These are phyloP conservation scores for Penicillium sp. DNA, from an alignment of 2,329 filamentous ascomycete species.

Conservation along the genomic window DNA sequence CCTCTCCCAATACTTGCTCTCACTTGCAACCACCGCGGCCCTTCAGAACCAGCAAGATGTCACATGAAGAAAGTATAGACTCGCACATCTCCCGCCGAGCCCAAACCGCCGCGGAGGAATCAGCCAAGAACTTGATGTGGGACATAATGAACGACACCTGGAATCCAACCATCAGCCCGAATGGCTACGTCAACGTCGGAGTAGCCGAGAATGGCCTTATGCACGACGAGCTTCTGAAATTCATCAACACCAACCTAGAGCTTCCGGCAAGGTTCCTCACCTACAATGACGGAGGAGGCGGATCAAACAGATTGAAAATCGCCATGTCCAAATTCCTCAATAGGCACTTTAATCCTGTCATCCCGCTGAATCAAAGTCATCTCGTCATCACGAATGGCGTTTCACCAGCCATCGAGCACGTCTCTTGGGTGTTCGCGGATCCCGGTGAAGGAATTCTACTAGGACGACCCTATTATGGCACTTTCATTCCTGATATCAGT, in stretches of 20 bases:
- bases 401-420: slow-evolving; percentile 36
- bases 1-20: not conserved
- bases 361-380: slow-evolving; percentile 26
- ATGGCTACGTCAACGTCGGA: slow-evolving; percentile 52
- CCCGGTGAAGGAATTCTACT: slow-evolving; percentile 37
- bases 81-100: slow-evolving; percentile 8
- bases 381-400: slow-evolving; percentile 37
- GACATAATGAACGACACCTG: slow-evolving; percentile 49
- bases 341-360: slow-evolving; percentile 28
- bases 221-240: slow-evolving; percentile 47
- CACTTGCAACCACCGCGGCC: not conserved
- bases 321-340: slow-evolving; percentile 37
- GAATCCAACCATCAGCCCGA: slow-evolving; percentile 35
- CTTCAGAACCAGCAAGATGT: not conserved
- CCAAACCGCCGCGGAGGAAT: slow-evolving; percentile 6
- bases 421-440: slow-evolving; percentile 33
- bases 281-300: slow-evolving; percentile 39
- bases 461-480: slow-evolving; percentile 46
- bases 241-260: slow-evolving; percentile 42
- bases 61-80: not conserved
- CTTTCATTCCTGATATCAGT: slow-evolving; percentile 49
- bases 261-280: slow-evolving; percentile 34
- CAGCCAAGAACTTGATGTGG: slow-evolving; percentile 36
- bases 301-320: slow-evolving; percentile 24
- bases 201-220: slow-evolving; percentile 56